Base-by-base conservation (phyloP, 2,329 filamentous ascomycete genomes). In the Arthrinium puccinioides region DNA sequence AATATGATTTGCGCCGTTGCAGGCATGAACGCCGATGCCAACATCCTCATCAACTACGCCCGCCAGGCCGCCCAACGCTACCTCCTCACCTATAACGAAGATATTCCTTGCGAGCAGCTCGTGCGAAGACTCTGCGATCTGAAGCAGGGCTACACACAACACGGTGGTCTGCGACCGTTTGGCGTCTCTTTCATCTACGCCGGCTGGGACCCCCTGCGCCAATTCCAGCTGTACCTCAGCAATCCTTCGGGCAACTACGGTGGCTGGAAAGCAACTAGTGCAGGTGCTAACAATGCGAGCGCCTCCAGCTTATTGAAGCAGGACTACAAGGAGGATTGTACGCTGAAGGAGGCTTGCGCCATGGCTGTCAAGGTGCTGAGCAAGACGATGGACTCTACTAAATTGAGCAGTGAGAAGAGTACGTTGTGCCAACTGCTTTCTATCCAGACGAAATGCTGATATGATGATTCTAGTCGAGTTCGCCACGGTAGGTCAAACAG, bases 1-100 rank as follows among this genome's bases (percentile, higher is more conserved):
- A 98, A 98, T 74, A 98, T 98, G 94, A 97, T 98, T 67, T 96
- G 89, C 66, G 92, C 92, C 44, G 92, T 98, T 43, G 92, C 92
- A 54, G 92, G 92, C 60, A 97, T 98, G 90, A 98, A 89, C 31
- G 92, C 92, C 57, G 92, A 98, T 61, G 92, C 92, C 64, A 98
- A 98, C 73, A 98, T 98, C 65, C 87, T 98, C 62, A 98, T 98
- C 80, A 98, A 98, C 75, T 96, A 94, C 67, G 94, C 92, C 61
- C 88, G 92, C 54, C 87, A 95, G 77, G 85, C 87, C 55, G 92
- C 92, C 54, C 92, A 98, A 70, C 81, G 84, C 59, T 97, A 98
- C 69, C 90, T 98, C 62, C 80, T 95, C 50, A 98, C 90, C 55
- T 98, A 98, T 76, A 95, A 97, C 73, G 89, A 96, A 83, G 92